Evolutionary conservation across 768 basidiomycete genomes (phyloP).

Genomic region (Hebeloma cylindrosporum): DNA sequence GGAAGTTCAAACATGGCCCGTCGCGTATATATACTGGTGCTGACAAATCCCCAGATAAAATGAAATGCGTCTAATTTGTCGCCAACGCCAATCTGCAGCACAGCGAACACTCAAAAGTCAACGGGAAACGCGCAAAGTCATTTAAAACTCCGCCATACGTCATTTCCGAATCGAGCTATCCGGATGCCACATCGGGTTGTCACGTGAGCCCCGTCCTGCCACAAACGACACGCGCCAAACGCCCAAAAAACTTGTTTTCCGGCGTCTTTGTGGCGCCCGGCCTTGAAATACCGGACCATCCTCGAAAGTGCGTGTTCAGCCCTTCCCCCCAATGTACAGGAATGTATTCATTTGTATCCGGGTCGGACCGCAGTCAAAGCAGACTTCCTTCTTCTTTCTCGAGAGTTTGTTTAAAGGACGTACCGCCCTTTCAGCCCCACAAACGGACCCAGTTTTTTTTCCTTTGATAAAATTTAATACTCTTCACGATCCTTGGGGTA

Average conservation of each 20-base stretch:
- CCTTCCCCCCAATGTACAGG: not conserved
- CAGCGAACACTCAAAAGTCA: constrained; percentile 5
- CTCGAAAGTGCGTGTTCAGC: constrained; percentile 9
- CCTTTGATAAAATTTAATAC: not conserved
- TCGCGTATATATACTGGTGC: constrained; percentile 41
- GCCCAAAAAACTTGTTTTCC: too few relatives aligned
- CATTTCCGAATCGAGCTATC: constrained; percentile 33
- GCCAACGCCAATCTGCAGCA: constrained; percentile 27
- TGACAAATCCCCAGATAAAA: constrained; percentile 38
- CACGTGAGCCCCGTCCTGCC: constrained; percentile 2
- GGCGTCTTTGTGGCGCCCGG: constrained; percentile 13
- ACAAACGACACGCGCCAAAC: too few relatives aligned
- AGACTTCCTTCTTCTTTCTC: constrained; percentile 16
- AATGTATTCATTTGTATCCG: constrained; percentile 11
- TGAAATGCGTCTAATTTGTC: constrained; percentile 20
- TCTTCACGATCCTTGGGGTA: too few relatives aligned
- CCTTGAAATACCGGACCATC: constrained; percentile 11
- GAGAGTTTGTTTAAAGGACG: constrained; percentile 15
- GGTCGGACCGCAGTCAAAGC: constrained; percentile 13
- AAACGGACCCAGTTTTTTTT: constrained; percentile 4
- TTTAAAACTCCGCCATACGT: constrained; percentile 34
- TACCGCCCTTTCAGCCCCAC: constrained; percentile 7
- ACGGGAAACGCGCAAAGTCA: constrained; percentile 15
- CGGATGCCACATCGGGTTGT: constrained; percentile 27
- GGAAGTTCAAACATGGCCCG: constrained; percentile 27